Evolutionary conservation across 148 eudicot genomes (phyloP).

Genomic region (Diospyros kaki): DNA sequence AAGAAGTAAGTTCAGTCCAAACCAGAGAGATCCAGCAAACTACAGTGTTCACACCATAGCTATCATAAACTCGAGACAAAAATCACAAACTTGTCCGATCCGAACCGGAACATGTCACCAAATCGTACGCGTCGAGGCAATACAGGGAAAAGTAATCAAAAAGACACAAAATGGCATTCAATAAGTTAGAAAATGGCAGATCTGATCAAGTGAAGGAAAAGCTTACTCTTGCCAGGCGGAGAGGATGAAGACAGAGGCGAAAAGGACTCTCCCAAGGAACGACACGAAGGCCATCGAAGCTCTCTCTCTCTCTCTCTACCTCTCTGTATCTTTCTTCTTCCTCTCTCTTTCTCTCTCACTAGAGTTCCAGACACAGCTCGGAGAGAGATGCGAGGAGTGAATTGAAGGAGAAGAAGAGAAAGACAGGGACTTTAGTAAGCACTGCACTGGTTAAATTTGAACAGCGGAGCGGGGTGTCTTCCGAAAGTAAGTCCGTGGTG

Average conservation of each 20-base stretch:
- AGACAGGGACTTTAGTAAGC: not conserved
- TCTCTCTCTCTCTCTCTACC: no score
- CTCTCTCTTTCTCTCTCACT: no score
- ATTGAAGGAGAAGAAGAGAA: not conserved
- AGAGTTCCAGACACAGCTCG: no score
- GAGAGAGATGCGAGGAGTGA: no score
- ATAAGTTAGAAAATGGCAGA: slow-evolving; percentile 22
- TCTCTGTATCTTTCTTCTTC: no score
- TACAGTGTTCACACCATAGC: not conserved
- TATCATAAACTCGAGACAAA: not conserved
- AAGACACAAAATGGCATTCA: not conserved
- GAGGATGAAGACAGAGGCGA: no score
- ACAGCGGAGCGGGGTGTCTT: no score
- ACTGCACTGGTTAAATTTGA: not conserved
- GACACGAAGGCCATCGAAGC: no score
- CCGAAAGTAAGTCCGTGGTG: no score
- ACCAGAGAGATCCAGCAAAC: not conserved
- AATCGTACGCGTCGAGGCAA: not conserved
- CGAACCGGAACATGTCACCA: not conserved
- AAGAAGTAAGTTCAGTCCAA: not conserved
- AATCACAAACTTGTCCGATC: slow-evolving; percentile 4
- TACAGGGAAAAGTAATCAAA: not conserved
- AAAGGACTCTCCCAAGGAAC: no score
- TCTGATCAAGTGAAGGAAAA: slow-evolving; percentile 12
- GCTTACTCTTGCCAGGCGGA: no score